These are phyloP conservation scores for Podospora bellae-mahoneyi DNA, from an alignment of 495 filamentous ascomycete species.

Conservation along the genomic window DNA sequence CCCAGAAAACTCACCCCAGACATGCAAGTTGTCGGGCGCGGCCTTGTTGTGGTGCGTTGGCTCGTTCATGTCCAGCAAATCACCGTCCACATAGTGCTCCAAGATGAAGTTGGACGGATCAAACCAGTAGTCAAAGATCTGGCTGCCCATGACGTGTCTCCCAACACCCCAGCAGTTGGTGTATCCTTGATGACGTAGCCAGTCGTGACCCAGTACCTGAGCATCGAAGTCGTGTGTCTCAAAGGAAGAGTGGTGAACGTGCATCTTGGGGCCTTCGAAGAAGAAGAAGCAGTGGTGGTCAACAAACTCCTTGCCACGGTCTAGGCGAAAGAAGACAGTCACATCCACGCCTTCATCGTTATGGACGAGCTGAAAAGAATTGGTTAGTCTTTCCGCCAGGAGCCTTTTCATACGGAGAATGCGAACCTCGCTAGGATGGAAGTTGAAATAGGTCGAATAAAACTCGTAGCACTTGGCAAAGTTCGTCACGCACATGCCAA, in stretches of 20 bases:
- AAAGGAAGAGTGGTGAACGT: conserved; percentile 70
- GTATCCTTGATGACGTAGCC: conserved; percentile 61
- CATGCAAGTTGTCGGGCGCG: conserved; percentile 44
- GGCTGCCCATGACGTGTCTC: conserved; percentile 63
- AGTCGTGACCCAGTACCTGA: conserved; percentile 70
- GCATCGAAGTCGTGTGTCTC: conserved; percentile 76
- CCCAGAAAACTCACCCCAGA: conserved; percentile 43
- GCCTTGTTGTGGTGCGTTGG: conserved; percentile 46
- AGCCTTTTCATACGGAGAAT: not conserved
- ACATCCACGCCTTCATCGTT: conserved; percentile 49
- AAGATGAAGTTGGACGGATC: conserved; percentile 61
- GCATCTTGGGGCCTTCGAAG: conserved; percentile 46
- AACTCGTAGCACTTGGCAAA: conserved; percentile 57
- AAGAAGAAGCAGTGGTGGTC: conserved; percentile 79
- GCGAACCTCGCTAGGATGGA: conserved; percentile 53
- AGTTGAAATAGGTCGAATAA: conserved; percentile 66
- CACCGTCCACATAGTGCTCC: conserved; percentile 69
- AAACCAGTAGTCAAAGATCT: conserved; percentile 70
- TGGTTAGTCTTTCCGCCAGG: not conserved
- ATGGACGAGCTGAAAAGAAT: conserved; percentile 40
- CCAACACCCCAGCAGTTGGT: conserved; percentile 69
- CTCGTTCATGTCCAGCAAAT: conserved; percentile 60
- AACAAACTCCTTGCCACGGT: conserved; percentile 56
- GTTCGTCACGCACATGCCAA: conserved; percentile 59
- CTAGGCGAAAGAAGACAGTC: conserved; percentile 61